Evolutionary conservation across 768 basidiomycete genomes (phyloP).

Genomic region (Hirschioporus abietinus): DNA sequence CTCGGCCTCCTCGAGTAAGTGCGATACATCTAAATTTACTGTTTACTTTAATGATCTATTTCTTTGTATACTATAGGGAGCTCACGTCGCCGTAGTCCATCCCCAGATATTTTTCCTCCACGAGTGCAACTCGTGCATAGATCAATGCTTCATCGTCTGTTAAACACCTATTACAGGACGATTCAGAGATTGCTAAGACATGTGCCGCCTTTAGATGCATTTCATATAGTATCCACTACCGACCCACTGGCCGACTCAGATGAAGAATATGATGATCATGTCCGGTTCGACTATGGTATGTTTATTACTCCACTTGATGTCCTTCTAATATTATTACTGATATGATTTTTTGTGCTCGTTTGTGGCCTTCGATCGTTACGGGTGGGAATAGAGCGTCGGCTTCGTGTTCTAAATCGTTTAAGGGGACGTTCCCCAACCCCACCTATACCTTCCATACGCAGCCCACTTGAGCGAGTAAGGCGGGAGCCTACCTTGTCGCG

Average conservation of each 20-base stretch:
- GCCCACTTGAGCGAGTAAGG: not conserved
- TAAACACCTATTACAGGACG: constrained; percentile 17
- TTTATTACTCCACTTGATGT: not conserved
- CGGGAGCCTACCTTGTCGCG: not conserved
- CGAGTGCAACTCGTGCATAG: constrained; percentile 32
- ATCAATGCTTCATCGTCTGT: constrained; percentile 25
- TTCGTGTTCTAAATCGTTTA: constrained; percentile 3
- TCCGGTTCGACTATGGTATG: constrained; percentile 62
- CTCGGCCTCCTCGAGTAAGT: not conserved
- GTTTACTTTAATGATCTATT: not conserved
- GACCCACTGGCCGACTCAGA: constrained; percentile 78
- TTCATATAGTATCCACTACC: constrained; percentile 58
- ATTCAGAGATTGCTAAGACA: constrained; percentile 36
- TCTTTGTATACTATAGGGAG: not conserved
- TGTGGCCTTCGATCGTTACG: not conserved
- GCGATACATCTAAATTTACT: not conserved
- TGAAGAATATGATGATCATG: constrained; percentile 63
- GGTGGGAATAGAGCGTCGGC: not conserved
- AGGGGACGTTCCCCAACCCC: constrained; percentile 1
- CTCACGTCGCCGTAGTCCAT: not conserved
- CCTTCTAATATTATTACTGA: not conserved
- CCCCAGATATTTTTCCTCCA: constrained; percentile 22
- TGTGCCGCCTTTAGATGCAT: constrained; percentile 49
- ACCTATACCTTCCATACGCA: not conserved
- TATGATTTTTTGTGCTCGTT: not conserved